Conservation (phyloP, 176 grass and related monocot species). For the Puya raimondii region DNA sequence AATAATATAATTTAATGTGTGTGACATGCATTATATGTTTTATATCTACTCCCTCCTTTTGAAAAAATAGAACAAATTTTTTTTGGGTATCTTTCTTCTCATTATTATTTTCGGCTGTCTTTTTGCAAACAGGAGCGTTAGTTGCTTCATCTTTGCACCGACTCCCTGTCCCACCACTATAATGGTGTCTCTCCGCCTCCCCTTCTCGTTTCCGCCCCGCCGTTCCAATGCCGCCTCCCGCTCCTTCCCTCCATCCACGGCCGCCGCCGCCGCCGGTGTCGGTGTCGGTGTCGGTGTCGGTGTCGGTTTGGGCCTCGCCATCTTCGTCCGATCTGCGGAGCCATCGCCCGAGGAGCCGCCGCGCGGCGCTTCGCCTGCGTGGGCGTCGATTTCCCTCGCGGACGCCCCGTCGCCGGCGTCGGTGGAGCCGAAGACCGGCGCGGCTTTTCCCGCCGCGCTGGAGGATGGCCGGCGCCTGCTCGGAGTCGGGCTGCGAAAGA, state of each 20-base stretch:
- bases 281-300: conserved; percentile 6
- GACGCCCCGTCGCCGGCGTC: conserved; percentile 16
- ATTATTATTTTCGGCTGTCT: too few relatives aligned
- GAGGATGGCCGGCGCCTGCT: conserved; percentile 43
- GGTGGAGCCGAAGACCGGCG: conserved; percentile 48
- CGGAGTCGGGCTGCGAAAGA: conserved; percentile 65
- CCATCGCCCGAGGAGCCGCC: conserved; percentile 6
- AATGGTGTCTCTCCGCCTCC: conserved; percentile 16
- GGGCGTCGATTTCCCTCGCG: conserved; percentile 66
- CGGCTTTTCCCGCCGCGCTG: conserved; percentile 39
- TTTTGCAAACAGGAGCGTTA: too few relatives aligned
- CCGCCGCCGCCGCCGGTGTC: conserved; percentile 28
- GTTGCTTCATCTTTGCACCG: neutral
- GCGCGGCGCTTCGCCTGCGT: conserved; percentile 23
- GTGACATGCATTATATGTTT: too few relatives aligned
- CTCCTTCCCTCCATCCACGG: conserved; percentile 10
- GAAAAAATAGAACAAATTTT: too few relatives aligned
- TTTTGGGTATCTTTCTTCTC: too few relatives aligned
- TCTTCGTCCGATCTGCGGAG: conserved; percentile 25
- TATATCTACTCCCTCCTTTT: too few relatives aligned
- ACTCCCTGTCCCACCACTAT: neutral
- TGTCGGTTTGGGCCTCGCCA: conserved; percentile 28
- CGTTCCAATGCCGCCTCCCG: conserved; percentile 10
- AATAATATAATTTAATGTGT: too few relatives aligned
- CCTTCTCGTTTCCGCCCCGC: conserved; percentile 16